A percentile compares a stretch with the other conserved stretches of the same genome.
These are phyloP conservation scores for Digitaria exilis DNA, from an alignment of 202 grass and related monocot species.

Conservation along the genomic window DNA sequence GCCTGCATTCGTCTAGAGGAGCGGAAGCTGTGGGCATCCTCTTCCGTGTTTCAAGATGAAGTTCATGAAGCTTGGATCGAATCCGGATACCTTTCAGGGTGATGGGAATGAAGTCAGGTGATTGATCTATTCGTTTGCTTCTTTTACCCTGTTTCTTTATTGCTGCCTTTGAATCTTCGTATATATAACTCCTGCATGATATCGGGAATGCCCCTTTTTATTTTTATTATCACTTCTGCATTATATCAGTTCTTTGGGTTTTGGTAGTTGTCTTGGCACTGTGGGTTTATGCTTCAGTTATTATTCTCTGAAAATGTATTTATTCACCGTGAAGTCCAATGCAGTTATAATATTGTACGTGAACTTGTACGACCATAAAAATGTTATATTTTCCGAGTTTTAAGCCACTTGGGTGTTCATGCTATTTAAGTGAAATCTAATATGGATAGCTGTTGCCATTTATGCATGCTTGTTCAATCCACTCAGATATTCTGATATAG, in stretches of 20 bases:
- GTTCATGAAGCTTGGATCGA: conserved; percentile 99
- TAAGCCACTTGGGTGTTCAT: neutral
- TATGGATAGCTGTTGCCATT: neutral
- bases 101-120: conserved; percentile 84
- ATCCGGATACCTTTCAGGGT: conserved; percentile 86
- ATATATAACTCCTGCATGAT: too few relatives aligned
- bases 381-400: neutral
- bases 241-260: neutral
- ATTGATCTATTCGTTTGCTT: conserved; percentile 34
- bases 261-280: neutral
- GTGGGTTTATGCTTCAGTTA: neutral
- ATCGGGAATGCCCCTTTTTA: neutral
- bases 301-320: neutral
- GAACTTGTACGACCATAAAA: neutral
- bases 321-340: neutral
- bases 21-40: conserved; percentile 16
- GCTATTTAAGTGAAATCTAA: neutral
- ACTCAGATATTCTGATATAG: neutral
- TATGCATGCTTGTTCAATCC: conserved; percentile 16
- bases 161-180: conserved; percentile 11
- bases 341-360: neutral
- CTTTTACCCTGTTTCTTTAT: conserved; percentile 18
- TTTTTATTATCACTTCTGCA: neutral
- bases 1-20: conserved; percentile 24
- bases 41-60: conserved; percentile 68